Evolutionary conservation across 1,139 yeast genomes (phyloP), one percentile per base, ranked within the genome.

Genomic region (Ogataea hybrid): DNA sequence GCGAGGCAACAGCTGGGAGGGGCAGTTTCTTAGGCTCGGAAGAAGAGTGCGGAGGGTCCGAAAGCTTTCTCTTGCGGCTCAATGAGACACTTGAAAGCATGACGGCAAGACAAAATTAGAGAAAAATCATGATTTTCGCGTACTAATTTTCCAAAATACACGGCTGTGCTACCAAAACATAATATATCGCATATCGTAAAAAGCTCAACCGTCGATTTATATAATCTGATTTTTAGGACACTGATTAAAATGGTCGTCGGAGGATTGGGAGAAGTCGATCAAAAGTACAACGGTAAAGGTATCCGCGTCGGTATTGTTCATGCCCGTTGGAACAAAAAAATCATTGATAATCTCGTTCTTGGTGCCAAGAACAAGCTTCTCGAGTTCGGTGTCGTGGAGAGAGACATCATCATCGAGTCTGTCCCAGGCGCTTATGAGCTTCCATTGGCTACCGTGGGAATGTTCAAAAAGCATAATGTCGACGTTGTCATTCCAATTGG

Each of bases 261-360:
- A 62, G 96, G 96, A 56, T 70, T 87, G 57, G 96, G 95, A 31
- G 66, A 77, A 59, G 57, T 78, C 23, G 96, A 87, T 63, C 79
- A 82, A 63, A 55, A 63, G 39, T 86, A 85, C 65, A 84, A 86
- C 59, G 90, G 90, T 29, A 73, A 84, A 29, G 62, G 67, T 5
- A 70, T 90, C 52, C 77, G 82, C 56, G 72, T 90, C 42, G 97
- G 94, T 29, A 88, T 92, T 59, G 75, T 92, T 48, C 96, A 89
- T 63, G 97, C 97, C 15, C 84, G 98, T 65, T 92, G 98, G 98
- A 92, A 92, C 65, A 66, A 71, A 40, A 68, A 71, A 39, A 81
- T 90, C 51, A 88, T 92, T 54, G 82, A 81, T 38, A 83, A 89
- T 10, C 72, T 92, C 43, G 94, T 90, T 9, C 67, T 75, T 27